Evolutionary conservation across 2,329 filamentous ascomycete species (phyloP).

Genomic region (Chlorencoelia australis): DNA sequence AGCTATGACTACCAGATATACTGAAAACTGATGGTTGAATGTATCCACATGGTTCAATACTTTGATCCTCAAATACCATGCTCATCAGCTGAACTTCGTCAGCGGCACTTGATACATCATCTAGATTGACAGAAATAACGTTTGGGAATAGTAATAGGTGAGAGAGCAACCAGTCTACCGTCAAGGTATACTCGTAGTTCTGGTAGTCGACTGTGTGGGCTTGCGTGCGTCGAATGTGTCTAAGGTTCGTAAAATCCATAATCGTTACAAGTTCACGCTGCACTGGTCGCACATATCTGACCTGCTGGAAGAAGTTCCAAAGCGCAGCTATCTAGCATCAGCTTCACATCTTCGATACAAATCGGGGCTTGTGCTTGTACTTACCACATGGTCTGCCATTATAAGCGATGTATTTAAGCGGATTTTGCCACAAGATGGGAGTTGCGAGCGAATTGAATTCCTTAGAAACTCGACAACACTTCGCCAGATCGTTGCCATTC

Average conservation of each 20-base stretch:
- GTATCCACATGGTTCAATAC: too few species aligned
- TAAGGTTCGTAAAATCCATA: slow-evolving; percentile 2
- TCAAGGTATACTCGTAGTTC: background rate
- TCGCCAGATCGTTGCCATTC: slow-evolving; percentile 4
- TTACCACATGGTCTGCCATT: slow-evolving; percentile 11
- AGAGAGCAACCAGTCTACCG: slow-evolving; percentile 1
- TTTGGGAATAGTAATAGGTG: background rate
- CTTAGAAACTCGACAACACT: slow-evolving; percentile 12
- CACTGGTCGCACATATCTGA: too few species aligned
- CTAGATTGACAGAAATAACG: too few species aligned
- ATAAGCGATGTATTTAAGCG: slow-evolving; percentile 9
- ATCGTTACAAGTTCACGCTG: slow-evolving; percentile 19
- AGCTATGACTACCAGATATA: too few species aligned
- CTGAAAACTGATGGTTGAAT: too few species aligned
- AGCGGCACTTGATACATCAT: too few species aligned
- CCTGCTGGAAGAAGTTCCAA: too few species aligned
- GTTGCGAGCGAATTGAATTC: slow-evolving; percentile 10
- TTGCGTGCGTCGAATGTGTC: background rate
- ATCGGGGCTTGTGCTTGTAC: too few species aligned
- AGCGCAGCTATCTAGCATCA: too few species aligned
- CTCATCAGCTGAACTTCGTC: too few species aligned
- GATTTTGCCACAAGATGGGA: slow-evolving; percentile 16
- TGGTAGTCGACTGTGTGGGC: slow-evolving; percentile 1
- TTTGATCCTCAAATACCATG: too few species aligned
- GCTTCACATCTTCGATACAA: too few species aligned